A percentile compares a stretch with the other conserved stretches of the same genome.
phyloP scores from a whole-genome alignment of 1,284 basidiomycete species.

The Coniophora puteana region DNA sequence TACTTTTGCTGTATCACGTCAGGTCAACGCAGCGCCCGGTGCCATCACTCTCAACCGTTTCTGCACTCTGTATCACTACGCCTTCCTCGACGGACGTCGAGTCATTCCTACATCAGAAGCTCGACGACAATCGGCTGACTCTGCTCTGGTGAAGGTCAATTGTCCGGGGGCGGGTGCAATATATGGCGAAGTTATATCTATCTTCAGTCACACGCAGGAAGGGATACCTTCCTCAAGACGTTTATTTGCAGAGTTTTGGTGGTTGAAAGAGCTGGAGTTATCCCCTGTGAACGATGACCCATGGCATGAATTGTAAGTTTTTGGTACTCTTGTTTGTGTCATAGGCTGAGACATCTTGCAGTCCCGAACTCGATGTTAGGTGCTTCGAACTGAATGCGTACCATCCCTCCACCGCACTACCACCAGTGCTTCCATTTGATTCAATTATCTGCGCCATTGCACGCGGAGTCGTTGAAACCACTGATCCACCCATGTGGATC shows the following conservation, averaged over 20 bases:
- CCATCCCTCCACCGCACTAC: constrained; percentile 1
- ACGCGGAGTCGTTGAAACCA: constrained; percentile 2
- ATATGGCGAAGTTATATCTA: not conserved
- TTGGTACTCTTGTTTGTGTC: not conserved
- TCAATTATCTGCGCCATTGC: constrained; percentile 4
- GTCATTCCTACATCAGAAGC: constrained; percentile 1
- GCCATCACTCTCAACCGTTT: not conserved
- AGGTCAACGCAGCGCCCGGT: not conserved
- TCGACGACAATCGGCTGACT: constrained; percentile 2
- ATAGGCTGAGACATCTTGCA: not conserved
- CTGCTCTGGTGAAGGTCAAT: constrained; percentile 1
- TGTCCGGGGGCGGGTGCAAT: not conserved
- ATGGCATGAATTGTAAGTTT: constrained; percentile 10
- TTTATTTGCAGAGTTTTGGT: not conserved
- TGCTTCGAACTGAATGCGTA: constrained; percentile 4
- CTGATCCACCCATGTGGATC: constrained; percentile 6
- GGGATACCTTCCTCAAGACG: not conserved
- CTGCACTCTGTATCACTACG: not conserved
- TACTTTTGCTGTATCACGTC: not conserved
- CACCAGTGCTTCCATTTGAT: constrained; percentile 7
- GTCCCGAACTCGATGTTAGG: constrained; percentile 10
- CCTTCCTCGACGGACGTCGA: constrained; percentile 8
- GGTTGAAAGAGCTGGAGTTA: not conserved
- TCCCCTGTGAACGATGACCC: constrained; percentile 2
- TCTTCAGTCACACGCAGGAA: not conserved